Evolutionary conservation across 1,284 basidiomycete genomes (phyloP).

Genomic region (Somion occarium): DNA sequence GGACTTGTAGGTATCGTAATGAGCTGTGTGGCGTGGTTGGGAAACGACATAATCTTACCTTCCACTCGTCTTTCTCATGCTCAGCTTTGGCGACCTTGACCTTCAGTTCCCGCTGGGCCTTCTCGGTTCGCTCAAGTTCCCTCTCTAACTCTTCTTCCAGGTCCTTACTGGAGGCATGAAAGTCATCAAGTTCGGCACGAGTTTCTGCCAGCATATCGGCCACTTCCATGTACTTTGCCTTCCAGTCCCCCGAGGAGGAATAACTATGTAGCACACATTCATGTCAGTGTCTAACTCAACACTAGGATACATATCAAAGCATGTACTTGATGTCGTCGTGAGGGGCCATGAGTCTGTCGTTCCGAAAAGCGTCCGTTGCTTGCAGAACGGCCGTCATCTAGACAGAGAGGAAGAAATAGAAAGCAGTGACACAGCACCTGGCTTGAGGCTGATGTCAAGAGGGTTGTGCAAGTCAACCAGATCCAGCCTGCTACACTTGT

Average conservation of each 20-base stretch:
- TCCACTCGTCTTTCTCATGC: conserved; percentile 87
- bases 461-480: background rate
- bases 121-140: conserved; percentile 85
- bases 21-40: background rate
- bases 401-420: conserved; percentile 8
- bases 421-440: conserved; percentile 24
- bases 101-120: conserved; percentile 77
- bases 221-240: conserved; percentile 80
- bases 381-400: conserved; percentile 65
- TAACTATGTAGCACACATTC: conserved; percentile 38
- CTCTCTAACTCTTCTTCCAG: conserved; percentile 90
- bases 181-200: conserved; percentile 84
- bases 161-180: conserved; percentile 87
- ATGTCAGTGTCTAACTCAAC: conserved; percentile 6
- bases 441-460: background rate
- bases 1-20: conserved; percentile 38
- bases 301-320: conserved; percentile 2
- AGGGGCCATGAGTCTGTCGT: conserved; percentile 52
- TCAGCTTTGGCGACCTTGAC: conserved; percentile 73
- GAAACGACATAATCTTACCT: conserved; percentile 44
- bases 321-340: conserved; percentile 54
- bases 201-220: conserved; percentile 84
- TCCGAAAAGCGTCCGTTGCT: conserved; percentile 50
- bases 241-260: conserved; percentile 65
- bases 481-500: background rate